A percentile compares a stretch with the other conserved stretches of the same genome.
These are phyloP conservation scores for Russula sp. DNA, from an alignment of 768 basidiomycete species.

Conservation along the genomic window DNA sequence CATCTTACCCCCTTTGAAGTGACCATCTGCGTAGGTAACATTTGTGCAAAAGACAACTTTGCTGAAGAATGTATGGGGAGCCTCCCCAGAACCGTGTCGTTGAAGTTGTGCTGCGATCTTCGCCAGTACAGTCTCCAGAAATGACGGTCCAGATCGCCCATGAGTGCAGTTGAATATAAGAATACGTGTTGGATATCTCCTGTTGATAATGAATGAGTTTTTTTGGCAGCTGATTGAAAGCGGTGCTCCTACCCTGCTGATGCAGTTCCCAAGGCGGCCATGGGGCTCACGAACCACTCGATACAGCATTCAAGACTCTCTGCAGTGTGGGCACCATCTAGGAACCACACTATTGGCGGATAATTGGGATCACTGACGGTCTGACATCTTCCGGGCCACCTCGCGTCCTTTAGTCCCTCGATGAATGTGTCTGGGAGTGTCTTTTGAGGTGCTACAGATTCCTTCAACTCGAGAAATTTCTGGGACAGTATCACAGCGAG, in stretches of 20 bases:
- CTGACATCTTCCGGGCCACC: constrained; percentile 97
- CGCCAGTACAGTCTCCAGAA: constrained; percentile 55
- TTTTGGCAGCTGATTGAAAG: background rate
- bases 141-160: constrained; percentile 71
- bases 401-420: constrained; percentile 56
- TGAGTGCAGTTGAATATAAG: constrained; percentile 94
- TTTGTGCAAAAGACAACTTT: constrained; percentile 94
- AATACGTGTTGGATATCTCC: constrained; percentile 38
- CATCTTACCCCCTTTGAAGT: constrained; percentile 78
- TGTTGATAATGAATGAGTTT: constrained; percentile 8
- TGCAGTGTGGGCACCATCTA: constrained; percentile 93
- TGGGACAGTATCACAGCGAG: constrained; percentile 72
- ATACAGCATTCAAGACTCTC: constrained; percentile 86
- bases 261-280: constrained; percentile 38
- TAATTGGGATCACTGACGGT: constrained; percentile 55
- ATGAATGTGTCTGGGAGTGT: constrained; percentile 48
- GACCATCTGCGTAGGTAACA: constrained; percentile 85
- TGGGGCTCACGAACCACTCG: constrained; percentile 75
- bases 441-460: constrained; percentile 25
- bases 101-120: constrained; percentile 44
- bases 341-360: constrained; percentile 63
- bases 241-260: constrained; percentile 1
- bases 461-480: constrained; percentile 46
- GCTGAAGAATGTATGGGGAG: constrained; percentile 54
- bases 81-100: constrained; percentile 33